Conservation (phyloP, 129 eudicot species). For the Ambrosia trifida region DNA sequence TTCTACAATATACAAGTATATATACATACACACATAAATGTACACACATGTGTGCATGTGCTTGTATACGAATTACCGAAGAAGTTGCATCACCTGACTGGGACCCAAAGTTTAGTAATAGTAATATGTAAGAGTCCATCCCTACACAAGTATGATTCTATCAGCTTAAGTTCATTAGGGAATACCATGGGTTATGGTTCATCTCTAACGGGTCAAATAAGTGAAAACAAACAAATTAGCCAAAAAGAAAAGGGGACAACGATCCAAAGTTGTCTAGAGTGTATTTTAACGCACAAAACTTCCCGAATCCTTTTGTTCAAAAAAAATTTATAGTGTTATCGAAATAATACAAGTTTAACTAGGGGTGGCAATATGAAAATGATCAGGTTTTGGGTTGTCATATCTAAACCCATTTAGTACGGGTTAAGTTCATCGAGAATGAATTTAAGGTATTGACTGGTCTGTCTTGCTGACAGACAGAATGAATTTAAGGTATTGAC, state of each 20-base stretch:
- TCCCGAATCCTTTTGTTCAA: background rate
- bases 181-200: background rate
- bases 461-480: background rate
- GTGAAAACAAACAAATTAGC: background rate
- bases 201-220: background rate
- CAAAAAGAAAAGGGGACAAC: background rate
- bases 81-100: constrained; percentile 32
- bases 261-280: background rate
- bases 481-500: constrained; percentile 17
- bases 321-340: background rate
- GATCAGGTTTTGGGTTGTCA: background rate
- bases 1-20: constrained; percentile 37
- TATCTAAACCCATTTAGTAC: too few species aligned
- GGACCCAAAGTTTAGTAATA: constrained; percentile 34
- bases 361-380: too few species aligned
- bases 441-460: too few species aligned
- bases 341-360: background rate
- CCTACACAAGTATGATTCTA: constrained; percentile 32
- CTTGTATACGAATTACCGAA: background rate
- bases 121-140: constrained; percentile 37
- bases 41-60: too few species aligned
- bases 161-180: background rate
- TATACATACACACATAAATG: background rate
- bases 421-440: too few species aligned
- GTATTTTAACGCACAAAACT: background rate